Base-by-base conservation (phyloP, 2,329 filamentous ascomycete genomes). In the Seiridium unicorne region DNA sequence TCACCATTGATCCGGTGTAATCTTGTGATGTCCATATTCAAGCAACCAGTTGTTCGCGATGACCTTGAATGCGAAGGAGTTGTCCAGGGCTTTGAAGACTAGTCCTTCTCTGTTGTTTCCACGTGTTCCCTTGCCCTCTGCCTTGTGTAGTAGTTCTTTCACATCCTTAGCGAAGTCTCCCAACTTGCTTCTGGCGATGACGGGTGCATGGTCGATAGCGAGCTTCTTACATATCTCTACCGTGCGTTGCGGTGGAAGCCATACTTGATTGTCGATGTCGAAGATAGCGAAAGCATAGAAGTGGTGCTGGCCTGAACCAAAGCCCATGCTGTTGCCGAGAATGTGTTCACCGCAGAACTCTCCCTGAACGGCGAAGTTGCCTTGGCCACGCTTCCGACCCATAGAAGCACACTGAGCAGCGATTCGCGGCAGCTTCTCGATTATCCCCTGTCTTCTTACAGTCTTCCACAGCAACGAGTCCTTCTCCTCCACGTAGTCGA, bases 1-100 rank as follows among this genome's bases (percentile, higher is more conserved):
- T 57, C 32, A 59, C 56, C 57, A 59, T 42, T 59, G 56, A 42
- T 59, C 35, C 1, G 18, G 18, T 7, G 31, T 48, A 8, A 5
- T 18, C 51, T 59, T 59, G 9, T 53, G 5, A 49, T 67, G 62
- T 18, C 65, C 65, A 13, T 63, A 65, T 51, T 66, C 55, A 3
- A 70, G 54, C 34, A 73, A 61, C 69, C 71, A 74, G 2, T 60
- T 57, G 55, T 73, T 72, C 7, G 70, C 69, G 44, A 73, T 72
- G 35, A 66, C 68, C 62, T 73, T 75, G 65, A 74, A 70, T 1
- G 57, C 34, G 34, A 58, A 60, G 0, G 47, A 44, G 6, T 62
- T 63, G 55, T 68, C 62, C 18, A 65, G 10, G 9, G 61, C 58
- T 46, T 68, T 70, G 51, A 74, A 70, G 0, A 74, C 65, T 6